phyloP scores from a whole-genome alignment of 192 early-diverging fungal genomes.

The Gorgonomyces haynaldii region DNA sequence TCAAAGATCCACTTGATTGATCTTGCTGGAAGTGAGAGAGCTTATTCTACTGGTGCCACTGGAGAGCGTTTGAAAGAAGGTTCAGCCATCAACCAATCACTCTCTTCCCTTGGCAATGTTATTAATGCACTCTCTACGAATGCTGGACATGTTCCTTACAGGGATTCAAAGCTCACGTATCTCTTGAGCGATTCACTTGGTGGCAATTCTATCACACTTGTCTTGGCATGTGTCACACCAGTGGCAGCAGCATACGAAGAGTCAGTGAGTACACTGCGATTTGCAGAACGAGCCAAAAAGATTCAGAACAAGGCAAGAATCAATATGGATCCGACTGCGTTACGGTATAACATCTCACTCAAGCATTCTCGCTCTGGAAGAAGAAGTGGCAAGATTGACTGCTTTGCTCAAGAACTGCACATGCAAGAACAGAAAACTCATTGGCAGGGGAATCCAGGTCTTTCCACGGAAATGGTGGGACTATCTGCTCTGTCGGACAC shows the following conservation, averaged over 20 bases:
- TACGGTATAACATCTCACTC: constrained; percentile 14
- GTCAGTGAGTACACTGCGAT: constrained; percentile 41
- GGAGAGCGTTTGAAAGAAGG: constrained; percentile 69
- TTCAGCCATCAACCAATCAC: constrained; percentile 70
- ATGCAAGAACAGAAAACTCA: neutral
- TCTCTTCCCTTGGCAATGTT: constrained; percentile 68
- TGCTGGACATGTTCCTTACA: constrained; percentile 13
- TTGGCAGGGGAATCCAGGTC: no score
- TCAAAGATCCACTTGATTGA: constrained; percentile 66
- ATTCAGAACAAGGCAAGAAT: constrained; percentile 35
- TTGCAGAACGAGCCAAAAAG: constrained; percentile 33
- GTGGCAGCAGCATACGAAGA: constrained; percentile 23
- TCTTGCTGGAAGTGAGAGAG: constrained; percentile 73
- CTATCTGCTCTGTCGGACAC: no score
- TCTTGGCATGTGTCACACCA: constrained; percentile 25
- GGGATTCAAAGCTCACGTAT: constrained; percentile 13
- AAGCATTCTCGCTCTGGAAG: constrained; percentile 3
- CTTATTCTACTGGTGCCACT: constrained; percentile 74
- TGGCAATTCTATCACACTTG: constrained; percentile 39
- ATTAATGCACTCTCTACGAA: constrained; percentile 60
- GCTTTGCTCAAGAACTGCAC: neutral
- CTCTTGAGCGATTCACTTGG: constrained; percentile 37
- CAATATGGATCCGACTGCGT: constrained; percentile 16
- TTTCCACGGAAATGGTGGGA: no score
- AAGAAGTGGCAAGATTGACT: neutral